A percentile compares a stretch with the other conserved stretches of the same genome.
These are phyloP conservation scores for Suillus sp. DNA, from an alignment of 768 basidiomycete genomes.

Conservation along the genomic window DNA sequence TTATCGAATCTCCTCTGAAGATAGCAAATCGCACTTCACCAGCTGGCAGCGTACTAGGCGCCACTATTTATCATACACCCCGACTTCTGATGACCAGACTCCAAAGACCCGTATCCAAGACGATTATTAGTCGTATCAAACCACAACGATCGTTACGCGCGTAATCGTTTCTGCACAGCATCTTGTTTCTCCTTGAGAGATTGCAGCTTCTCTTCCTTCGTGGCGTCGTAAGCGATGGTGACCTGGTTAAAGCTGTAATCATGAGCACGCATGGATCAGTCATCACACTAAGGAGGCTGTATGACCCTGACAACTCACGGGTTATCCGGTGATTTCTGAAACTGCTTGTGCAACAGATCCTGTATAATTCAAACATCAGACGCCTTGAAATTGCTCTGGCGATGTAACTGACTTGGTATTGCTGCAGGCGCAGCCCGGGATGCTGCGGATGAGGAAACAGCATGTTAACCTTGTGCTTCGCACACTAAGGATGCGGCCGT, in stretches of 20 bases:
- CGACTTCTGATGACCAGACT: background rate
- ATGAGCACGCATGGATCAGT: background rate
- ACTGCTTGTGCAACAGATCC: conserved; percentile 90
- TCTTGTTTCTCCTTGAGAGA: conserved; percentile 71
- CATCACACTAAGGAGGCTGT: conserved; percentile 6
- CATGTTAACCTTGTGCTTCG: conserved; percentile 16
- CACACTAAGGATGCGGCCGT: conserved; percentile 22
- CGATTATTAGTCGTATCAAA: background rate
- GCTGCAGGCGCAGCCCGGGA: conserved; percentile 87
- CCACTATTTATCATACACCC: background rate
- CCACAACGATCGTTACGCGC: conserved; percentile 29
- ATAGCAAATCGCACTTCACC: background rate
- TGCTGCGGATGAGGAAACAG: conserved; percentile 48
- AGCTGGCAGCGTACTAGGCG: background rate
- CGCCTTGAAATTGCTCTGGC: conserved; percentile 3
- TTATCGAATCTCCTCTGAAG: background rate
- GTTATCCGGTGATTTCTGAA: conserved; percentile 96
- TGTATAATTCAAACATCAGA: conserved; percentile 32
- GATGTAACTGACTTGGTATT: conserved; percentile 67
- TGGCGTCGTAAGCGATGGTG: conserved; percentile 77
- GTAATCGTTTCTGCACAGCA: conserved; percentile 66
- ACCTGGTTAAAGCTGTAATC: conserved; percentile 78
- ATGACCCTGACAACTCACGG: conserved; percentile 55
- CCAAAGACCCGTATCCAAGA: background rate
- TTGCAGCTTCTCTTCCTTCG: conserved; percentile 82